A percentile compares a stretch with the other conserved stretches of the same genome.
Evolutionary conservation across 2,329 filamentous ascomycete genomes (phyloP).

Genomic region (Beauveria caledonica): DNA sequence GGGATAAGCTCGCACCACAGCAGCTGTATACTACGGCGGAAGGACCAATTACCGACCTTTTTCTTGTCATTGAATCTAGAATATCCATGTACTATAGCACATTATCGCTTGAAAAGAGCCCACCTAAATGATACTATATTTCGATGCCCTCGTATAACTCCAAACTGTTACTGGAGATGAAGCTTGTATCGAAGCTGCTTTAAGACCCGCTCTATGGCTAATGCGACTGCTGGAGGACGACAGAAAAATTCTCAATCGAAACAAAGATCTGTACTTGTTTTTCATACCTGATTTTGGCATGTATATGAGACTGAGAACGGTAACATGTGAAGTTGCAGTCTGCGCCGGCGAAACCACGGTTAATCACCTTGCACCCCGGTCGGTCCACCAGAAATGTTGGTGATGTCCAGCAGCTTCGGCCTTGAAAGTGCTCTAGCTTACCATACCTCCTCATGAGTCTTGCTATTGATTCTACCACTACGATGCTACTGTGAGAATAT

Average conservation of each 20-base stretch:
- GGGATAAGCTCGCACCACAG: not conserved
- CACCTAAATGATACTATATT: not conserved
- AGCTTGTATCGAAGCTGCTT: not conserved
- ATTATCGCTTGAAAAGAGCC: not conserved
- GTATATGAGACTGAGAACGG: not conserved
- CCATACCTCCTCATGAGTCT: not conserved
- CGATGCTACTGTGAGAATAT: not conserved
- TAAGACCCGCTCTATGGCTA: no score
- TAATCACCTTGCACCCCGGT: conserved; percentile 4
- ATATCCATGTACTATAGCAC: conserved; percentile 9
- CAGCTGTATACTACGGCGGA: conserved; percentile 2
- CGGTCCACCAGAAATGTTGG: conserved; percentile 11
- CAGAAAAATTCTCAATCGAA: not conserved
- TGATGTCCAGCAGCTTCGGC: conserved; percentile 2
- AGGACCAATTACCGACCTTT: not conserved
- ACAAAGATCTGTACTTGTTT: not conserved
- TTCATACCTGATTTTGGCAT: not conserved
- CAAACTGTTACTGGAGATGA: not conserved
- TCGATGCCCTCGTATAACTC: not conserved
- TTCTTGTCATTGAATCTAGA: conserved; percentile 1
- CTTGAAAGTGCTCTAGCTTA: not conserved
- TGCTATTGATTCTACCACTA: not conserved
- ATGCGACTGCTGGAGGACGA: not conserved
- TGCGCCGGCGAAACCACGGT: conserved; percentile 11
- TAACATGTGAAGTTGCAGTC: not conserved